Percentiles rank a stretch among this genome's conserved stretches.
phyloP scores from a whole-genome alignment of 202 grass and related monocot species.

The Zoysia matrella region DNA sequence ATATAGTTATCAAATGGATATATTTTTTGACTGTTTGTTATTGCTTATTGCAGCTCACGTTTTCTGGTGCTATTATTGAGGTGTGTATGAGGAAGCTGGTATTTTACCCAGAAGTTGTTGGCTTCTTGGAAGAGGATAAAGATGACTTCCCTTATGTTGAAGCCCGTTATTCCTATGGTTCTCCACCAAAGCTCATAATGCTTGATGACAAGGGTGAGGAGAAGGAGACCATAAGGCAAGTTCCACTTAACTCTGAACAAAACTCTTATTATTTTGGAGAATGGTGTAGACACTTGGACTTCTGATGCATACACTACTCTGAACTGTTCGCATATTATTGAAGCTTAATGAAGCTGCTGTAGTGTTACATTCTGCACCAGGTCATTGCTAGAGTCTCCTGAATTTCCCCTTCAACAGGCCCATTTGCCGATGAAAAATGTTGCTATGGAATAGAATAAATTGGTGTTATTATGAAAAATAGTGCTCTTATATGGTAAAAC shows the following conservation, averaged over 20 bases:
- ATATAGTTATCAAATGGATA: not conserved
- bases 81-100: constrained; percentile 97
- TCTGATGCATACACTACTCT: not conserved
- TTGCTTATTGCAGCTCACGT: constrained; percentile 69
- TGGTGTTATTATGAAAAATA: not conserved
- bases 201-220: constrained; percentile 75
- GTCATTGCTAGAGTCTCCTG: not conserved
- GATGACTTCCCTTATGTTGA: constrained; percentile 82
- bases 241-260: constrained; percentile 19
- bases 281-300: not conserved
- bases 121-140: constrained; percentile 91
- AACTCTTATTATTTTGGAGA: not conserved
- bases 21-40: constrained; percentile 30
- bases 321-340: not conserved
- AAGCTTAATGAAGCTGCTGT: not conserved
- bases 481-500: not conserved
- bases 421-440: not conserved
- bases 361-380: not conserved
- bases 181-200: constrained; percentile 98
- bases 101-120: constrained; percentile 94
- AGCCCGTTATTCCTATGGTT: constrained; percentile 75
- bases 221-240: constrained; percentile 90
- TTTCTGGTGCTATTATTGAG: constrained; percentile 90
- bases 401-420: not conserved
- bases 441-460: not conserved